Conservation (phyloP, 192 early-diverging fungal species). For the Oehlia diaphana region DNA sequence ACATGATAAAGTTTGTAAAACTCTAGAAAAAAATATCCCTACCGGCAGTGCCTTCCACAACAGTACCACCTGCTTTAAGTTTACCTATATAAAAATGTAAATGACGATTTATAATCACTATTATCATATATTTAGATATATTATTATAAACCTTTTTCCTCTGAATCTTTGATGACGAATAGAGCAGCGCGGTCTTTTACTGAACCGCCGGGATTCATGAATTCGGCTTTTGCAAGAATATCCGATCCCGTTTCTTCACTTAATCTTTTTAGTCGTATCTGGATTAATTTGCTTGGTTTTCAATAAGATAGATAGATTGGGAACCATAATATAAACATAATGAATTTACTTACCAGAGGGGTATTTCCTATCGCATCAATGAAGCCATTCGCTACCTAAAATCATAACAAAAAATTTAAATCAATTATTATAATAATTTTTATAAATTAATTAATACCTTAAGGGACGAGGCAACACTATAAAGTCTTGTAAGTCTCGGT, state of each 20-base stretch:
- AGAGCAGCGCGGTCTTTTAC: constrained; percentile 97
- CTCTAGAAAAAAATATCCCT: constrained; percentile 30
- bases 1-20: neutral
- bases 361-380: constrained; percentile 90
- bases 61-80: constrained; percentile 83
- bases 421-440: neutral
- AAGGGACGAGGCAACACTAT: neutral
- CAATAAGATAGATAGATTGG: neutral
- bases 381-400: constrained; percentile 62
- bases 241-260: constrained; percentile 81
- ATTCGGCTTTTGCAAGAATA: constrained; percentile 94
- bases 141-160: constrained; percentile 55
- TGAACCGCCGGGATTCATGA: constrained; percentile 95
- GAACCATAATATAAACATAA: neutral
- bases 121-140: neutral
- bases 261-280: constrained; percentile 71
- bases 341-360: constrained; percentile 63
- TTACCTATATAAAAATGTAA: constrained; percentile 49
- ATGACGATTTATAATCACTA: neutral
- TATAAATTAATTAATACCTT: neutral
- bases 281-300: neutral
- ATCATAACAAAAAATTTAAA: neutral
- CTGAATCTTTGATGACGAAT: constrained; percentile 92
- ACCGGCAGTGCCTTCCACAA: constrained; percentile 84
- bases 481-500: neutral